Base-by-base conservation (phyloP, 1,284 basidiomycete species). In the Cutaneotrichosporon spelunceum region DNA sequence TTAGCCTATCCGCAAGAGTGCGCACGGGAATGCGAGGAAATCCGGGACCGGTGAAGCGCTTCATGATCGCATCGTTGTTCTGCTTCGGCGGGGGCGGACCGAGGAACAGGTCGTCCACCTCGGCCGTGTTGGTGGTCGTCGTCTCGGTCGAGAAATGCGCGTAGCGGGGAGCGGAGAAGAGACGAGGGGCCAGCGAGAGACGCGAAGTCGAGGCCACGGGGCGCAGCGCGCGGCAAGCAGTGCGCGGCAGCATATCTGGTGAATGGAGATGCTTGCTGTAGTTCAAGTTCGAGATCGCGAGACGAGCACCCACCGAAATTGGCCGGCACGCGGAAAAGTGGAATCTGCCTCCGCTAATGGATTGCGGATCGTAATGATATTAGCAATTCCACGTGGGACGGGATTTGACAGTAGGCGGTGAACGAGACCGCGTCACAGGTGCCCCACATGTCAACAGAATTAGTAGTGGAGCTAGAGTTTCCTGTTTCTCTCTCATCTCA, bases 1-100 rank as follows among this genome's bases (percentile, higher is more conserved):
- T 56, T 44, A 56, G 54, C 53, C 3, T 8, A 9, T 13, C 4
- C 33, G 24, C 53, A 39, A 19, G 24, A 26, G 39, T 10, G 70
- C 74, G 68, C 56, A 78, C 76, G 29, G 76, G 76, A 59, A 77
- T 79, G 19, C 66, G 69, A 1, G 77, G 76, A 62, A 75, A 75
- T 0, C 75, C 74, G 49, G 72, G 72, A 7, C 76, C 76, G 23
- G 70, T 70, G 57, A 73, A 79, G 50, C 68, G 70, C 67, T 78
- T 74, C 64, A 78, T 62, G 14, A 72, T 63, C 8, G 68, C 72
- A 10, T 69, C 67, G 30, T 60, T 59, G 49, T 7, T 33, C 47
- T 53, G 47, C 34, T 69, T 61, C 11, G 59, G 54, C 34, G 68
- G 61, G 2, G 67, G 65, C 10, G 68, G 68, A 8, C 69, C 67